phyloP scores from a whole-genome alignment of 2,329 filamentous ascomycete species.

The Arthrobotrys conoides region DNA sequence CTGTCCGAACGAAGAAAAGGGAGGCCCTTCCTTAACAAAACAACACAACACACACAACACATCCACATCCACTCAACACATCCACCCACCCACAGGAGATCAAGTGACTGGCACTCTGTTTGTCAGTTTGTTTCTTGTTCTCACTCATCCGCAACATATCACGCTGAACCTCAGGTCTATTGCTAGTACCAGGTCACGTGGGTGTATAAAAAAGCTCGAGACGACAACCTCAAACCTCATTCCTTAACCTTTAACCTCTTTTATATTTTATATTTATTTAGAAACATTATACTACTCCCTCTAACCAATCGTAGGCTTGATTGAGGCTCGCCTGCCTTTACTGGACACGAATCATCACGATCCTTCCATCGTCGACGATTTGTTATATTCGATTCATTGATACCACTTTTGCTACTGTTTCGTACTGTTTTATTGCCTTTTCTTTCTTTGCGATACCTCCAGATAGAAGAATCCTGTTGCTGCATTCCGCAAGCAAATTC shows the following conservation, averaged over 20 bases:
- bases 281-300: neutral
- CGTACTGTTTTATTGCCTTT: slow-evolving; percentile 37
- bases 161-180: slow-evolving; percentile 26
- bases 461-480: slow-evolving; percentile 51
- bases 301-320: slow-evolving; percentile 12
- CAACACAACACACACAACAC: slow-evolving; percentile 46
- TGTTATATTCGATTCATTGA: slow-evolving; percentile 41
- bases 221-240: neutral
- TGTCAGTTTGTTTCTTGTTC: slow-evolving; percentile 23
- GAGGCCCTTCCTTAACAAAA: slow-evolving; percentile 35
- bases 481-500: slow-evolving; percentile 24
- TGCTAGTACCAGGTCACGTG: slow-evolving; percentile 36
- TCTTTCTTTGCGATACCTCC: slow-evolving; percentile 45
- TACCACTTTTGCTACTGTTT: slow-evolving; percentile 36
- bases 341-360: slow-evolving; percentile 27
- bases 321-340: slow-evolving; percentile 2
- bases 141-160: slow-evolving; percentile 24
- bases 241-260: slow-evolving; percentile 18
- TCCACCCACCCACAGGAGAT: neutral
- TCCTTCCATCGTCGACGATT: slow-evolving; percentile 32
- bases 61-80: neutral
- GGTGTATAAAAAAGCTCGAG: neutral
- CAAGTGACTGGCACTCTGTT: slow-evolving; percentile 38
- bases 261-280: slow-evolving; percentile 29
- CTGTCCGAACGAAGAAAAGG: slow-evolving; percentile 53